phyloP scores from a whole-genome alignment of 2,329 filamentous ascomycete genomes.

The Trichophyton schoenleinii region DNA sequence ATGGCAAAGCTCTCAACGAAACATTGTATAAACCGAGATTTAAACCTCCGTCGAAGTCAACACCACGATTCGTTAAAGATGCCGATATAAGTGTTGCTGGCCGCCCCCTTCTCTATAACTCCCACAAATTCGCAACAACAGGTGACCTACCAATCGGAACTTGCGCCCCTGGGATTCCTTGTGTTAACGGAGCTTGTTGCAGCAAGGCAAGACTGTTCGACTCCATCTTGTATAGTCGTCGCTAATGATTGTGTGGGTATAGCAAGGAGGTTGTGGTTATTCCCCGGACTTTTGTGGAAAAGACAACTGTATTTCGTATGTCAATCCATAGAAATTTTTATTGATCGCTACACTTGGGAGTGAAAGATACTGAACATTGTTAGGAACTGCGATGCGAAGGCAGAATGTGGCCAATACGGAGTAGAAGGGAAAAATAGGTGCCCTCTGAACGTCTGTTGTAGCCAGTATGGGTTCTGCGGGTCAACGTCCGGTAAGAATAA shows the following conservation, averaged over 20 bases:
- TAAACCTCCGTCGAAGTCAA: background rate
- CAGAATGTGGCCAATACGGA: constrained; percentile 20
- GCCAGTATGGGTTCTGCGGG: background rate
- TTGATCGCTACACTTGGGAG: background rate
- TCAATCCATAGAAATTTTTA: background rate
- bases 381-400: constrained; percentile 27
- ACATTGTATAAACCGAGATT: background rate
- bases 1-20: background rate
- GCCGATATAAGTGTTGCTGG: background rate
- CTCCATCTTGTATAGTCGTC: background rate
- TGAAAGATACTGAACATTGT: background rate
- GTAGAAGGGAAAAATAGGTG: background rate
- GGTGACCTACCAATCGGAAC: background rate
- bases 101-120: background rate
- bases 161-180: background rate
- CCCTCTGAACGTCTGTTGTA: background rate
- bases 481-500: background rate
- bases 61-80: background rate
- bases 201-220: background rate
- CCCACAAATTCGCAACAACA: background rate
- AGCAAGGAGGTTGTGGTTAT: constrained; percentile 12
- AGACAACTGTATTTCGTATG: constrained; percentile 12
- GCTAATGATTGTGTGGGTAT: background rate
- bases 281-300: constrained; percentile 15
- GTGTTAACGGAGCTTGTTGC: constrained; percentile 3